Conservation (phyloP, 2,329 filamentous ascomycete genomes). For the Helotiales sp. region DNA sequence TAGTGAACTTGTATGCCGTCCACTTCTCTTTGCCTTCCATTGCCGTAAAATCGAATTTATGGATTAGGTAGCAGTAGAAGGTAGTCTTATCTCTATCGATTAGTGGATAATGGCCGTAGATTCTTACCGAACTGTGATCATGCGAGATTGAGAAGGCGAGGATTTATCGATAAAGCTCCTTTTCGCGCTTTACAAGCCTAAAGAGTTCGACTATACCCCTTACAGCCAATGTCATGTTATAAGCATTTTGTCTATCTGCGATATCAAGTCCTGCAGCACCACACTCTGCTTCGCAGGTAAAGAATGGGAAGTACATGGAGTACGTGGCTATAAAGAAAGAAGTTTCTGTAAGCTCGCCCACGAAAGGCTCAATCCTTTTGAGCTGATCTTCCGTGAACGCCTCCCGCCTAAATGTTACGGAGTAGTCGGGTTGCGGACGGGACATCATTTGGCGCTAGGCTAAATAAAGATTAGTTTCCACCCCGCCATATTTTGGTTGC, state of each 20-base stretch:
- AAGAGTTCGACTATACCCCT: constrained; percentile 25
- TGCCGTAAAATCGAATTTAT: neutral
- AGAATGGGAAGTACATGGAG: constrained; percentile 50
- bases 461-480: too few species aligned
- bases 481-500: too few species aligned
- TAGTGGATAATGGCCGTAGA: neutral
- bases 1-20: constrained; percentile 28
- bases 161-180: constrained; percentile 36
- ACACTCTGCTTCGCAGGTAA: constrained; percentile 49
- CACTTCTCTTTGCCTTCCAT: constrained; percentile 32
- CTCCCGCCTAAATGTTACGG: constrained; percentile 40
- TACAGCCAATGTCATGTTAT: neutral
- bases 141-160: constrained; percentile 25
- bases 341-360: constrained; percentile 37
- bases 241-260: neutral
- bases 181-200: constrained; percentile 17
- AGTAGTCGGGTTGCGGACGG: constrained; percentile 45
- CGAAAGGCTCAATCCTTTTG: constrained; percentile 41
- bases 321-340: constrained; percentile 40
- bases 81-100: neutral
- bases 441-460: too few species aligned
- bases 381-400: constrained; percentile 43
- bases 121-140: neutral
- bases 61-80: neutral
- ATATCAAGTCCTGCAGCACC: constrained; percentile 37